Evolutionary conservation across 2,329 filamentous ascomycete species (phyloP), one percentile per base, ranked within the genome.

Genomic region (Calonectria pteridis): DNA sequence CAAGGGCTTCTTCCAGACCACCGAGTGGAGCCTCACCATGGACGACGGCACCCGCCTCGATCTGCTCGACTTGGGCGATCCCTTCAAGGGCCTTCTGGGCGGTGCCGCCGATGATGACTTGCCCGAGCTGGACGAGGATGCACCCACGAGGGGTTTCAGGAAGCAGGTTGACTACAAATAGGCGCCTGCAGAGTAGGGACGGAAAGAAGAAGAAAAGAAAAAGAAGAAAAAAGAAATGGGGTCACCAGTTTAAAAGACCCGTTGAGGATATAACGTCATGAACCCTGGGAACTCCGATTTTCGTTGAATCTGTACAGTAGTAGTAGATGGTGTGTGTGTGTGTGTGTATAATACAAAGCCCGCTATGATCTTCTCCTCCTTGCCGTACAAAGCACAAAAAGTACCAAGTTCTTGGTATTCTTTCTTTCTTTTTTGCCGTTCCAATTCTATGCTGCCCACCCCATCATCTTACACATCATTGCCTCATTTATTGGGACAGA

Each of bases 11-110:
- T 98, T 98, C 84, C 93, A 95, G 86, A 99, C 97, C 43, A 91
- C 93, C 71, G 94, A 96, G 87, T 99, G 96, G 96, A 97, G 93
- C 82, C 86, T 99, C 79, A 91, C 93, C 83, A 92, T 91, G 75
- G 87, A 87, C 66, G 91, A 93, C 77, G 89, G 90, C 50, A 78
- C 77, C 53, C 88, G 85, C 82, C 85, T 98, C 77, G 93, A 97
- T 82, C 85, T 99, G 83, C 88, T 98, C 75, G 92, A 94, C 78
- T 91, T 89, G 6, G 87, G 86, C 73, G 89, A 97, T 87, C 94
- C 94, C 51, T 95, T 97, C 82, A 85, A 83, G 79, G 88, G 84
- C 20, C 84, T 89, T 66, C 82, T 86, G 51, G 88, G 87, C 63
- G 85, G 83, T 18, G 31, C 55, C 51, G 81, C 83, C n/a, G 87